These are phyloP conservation scores for Colletotrichum tanaceti DNA, from an alignment of 2,329 filamentous ascomycete genomes.

Conservation along the genomic window DNA sequence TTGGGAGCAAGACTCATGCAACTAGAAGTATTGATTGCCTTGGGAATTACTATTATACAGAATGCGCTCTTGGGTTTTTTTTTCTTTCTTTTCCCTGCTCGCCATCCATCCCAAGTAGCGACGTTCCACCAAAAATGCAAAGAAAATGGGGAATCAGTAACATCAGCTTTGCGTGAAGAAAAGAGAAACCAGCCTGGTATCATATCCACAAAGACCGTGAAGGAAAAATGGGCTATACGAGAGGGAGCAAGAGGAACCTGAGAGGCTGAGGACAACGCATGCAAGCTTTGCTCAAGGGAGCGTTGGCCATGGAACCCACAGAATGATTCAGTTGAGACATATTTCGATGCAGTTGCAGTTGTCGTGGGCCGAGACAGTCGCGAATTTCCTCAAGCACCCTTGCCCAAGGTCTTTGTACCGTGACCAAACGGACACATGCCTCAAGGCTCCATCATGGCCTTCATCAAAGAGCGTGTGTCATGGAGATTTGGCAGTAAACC, in stretches of 20 bases:
- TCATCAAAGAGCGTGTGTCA: constrained; percentile 33
- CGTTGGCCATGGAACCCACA: constrained; percentile 19
- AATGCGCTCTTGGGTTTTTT: constrained; percentile 10
- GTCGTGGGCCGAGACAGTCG: constrained; percentile 37
- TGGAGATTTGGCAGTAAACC: constrained; percentile 30
- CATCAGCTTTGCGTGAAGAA: constrained; percentile 22
- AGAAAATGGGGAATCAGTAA: constrained; percentile 48
- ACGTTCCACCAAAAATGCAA: constrained; percentile 12
- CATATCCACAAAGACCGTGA: constrained; percentile 23
- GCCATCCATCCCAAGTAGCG: not conserved
- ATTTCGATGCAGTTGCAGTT: constrained; percentile 45
- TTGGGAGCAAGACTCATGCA: not conserved
- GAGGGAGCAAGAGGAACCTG: constrained; percentile 1
- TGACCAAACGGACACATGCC: constrained; percentile 16
- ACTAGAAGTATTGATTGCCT: constrained; percentile 18
- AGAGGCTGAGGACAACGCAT: not conserved
- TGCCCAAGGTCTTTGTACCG: constrained; percentile 14
- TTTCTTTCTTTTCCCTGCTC: not conserved
- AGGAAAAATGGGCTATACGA: constrained; percentile 19
- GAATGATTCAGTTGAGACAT: constrained; percentile 13
- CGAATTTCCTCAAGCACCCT: not conserved
- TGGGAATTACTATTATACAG: constrained; percentile 38
- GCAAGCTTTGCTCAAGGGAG: constrained; percentile 6
- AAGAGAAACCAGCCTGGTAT: constrained; percentile 25
- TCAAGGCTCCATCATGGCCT: constrained; percentile 27